Base-by-base conservation (phyloP, 352 stramenopile genomes). In the Poterioochromonas sp. region DNA sequence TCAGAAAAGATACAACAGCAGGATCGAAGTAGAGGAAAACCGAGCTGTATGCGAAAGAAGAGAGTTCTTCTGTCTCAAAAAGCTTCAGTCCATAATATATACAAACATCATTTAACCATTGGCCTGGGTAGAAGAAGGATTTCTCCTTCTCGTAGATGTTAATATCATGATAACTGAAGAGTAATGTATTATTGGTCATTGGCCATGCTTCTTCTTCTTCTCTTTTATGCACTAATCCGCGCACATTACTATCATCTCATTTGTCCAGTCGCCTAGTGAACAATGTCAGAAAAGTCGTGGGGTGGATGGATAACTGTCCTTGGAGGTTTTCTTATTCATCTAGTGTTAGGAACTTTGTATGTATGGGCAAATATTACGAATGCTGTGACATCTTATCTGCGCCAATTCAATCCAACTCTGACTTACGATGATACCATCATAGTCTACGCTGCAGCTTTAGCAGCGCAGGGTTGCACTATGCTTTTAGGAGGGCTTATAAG, bases 321-420 rank as follows among this genome's bases (percentile, higher is more conserved):
- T 40, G 68, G 68, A 32, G 68, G 68, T 3, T 63, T 62, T 43
- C 34, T 60, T 15, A 62, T 76, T 40, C 68, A 76, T 43, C 18
- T 76, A 29, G n/a, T 62, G 3, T 32, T 76, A n/a, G 68, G 64
- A 43, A 76, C 41, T 44, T 1, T 76, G 3, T 76, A 62, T 47
- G 0, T 76, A 29, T 60, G 68, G 68, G 15, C 26, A 22, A 76
- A 62, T 62, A 41, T 62, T 32, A 62, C 40, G 29, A 1, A 0
- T 29, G 29, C 8, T 41, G 41, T 62, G 3, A 76, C 40, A 29
- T 60, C 41, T 2, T 62, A 60, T 62, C 29, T 62, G 1, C 0
- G 20, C 43, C 18, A 35, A 76, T 76, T 63, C 32, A 26, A 62
- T 62, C 26, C 34, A 15, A 39, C 18, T 41, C 15, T 62, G n/a